A percentile compares a stretch with the other conserved stretches of the same genome.
These are phyloP conservation scores for Cutaneotrichosporon sp. DNA, from an alignment of 1,284 basidiomycete genomes.

Conservation along the genomic window DNA sequence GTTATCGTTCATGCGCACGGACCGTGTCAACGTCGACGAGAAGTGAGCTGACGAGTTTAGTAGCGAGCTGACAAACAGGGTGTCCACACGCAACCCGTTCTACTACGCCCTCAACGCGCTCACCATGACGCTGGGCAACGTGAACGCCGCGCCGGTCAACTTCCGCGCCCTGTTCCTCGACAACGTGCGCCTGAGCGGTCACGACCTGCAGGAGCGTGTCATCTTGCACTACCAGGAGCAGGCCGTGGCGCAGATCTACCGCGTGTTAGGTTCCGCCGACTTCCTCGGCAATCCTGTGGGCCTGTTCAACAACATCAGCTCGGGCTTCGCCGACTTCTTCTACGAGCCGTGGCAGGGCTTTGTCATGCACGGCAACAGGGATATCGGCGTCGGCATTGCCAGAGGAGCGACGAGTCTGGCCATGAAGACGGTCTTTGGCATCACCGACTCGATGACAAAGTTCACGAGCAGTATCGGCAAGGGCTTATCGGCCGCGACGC, in stretches of 20 bases:
- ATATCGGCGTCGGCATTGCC: slow-evolving; percentile 95
- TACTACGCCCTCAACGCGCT: slow-evolving; percentile 92
- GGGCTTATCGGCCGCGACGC: slow-evolving; percentile 93
- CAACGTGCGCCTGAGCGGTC: slow-evolving; percentile 84
- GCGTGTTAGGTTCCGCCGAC: slow-evolving; percentile 94
- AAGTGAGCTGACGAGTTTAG: slow-evolving; percentile 62
- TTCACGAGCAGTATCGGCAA: slow-evolving; percentile 97
- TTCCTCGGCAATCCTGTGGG: slow-evolving; percentile 84
- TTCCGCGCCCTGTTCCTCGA: slow-evolving; percentile 94
- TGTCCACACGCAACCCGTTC: slow-evolving; percentile 77
- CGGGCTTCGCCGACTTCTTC: slow-evolving; percentile 98
- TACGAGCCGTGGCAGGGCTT: slow-evolving; percentile 98
- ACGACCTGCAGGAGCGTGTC: slow-evolving; percentile 82
- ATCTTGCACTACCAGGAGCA: slow-evolving; percentile 94
- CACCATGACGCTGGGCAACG: slow-evolving; percentile 95
- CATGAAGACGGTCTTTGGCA: slow-evolving; percentile 97
- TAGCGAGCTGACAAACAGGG: slow-evolving; percentile 39
- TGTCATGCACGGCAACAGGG: slow-evolving; percentile 95
- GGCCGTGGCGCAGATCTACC: slow-evolving; percentile 89
- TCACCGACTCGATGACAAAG: slow-evolving; percentile 95
- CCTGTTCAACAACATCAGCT: slow-evolving; percentile 97
- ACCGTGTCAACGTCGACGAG: slow-evolving; percentile 87
- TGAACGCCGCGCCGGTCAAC: slow-evolving; percentile 95
- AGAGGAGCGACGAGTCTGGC: slow-evolving; percentile 98
- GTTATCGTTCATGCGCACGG: slow-evolving; percentile 96